Evolutionary conservation across 2,329 filamentous ascomycete genomes (phyloP).

Genomic region (Xylaria sp.): DNA sequence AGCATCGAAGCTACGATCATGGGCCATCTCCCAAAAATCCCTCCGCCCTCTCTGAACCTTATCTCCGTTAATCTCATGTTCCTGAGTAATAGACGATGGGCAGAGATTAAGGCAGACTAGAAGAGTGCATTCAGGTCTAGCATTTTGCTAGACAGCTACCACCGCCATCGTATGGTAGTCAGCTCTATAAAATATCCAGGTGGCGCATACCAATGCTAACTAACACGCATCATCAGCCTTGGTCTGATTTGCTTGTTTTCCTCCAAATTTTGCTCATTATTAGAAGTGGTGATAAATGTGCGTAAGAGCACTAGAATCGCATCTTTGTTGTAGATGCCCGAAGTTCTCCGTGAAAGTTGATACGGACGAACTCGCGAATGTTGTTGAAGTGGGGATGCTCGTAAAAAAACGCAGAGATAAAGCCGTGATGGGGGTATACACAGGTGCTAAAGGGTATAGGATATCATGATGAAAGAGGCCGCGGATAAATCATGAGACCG

Average conservation of each 20-base stretch:
- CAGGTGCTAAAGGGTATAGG: constrained; percentile 37
- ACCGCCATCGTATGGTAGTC: constrained; percentile 16
- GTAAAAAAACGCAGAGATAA: constrained; percentile 39
- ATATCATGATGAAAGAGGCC: constrained; percentile 41
- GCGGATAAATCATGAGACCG: constrained; percentile 38
- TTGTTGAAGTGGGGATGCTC: constrained; percentile 43
- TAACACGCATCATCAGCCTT: constrained; percentile 4
- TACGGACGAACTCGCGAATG: constrained; percentile 29
- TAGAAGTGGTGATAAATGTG: constrained; percentile 33
- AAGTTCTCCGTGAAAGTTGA: constrained; percentile 16
- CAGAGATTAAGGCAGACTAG: constrained; percentile 5
- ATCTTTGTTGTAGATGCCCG: constrained; percentile 25
- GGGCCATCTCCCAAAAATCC: constrained; percentile 4
- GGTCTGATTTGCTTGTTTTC: constrained; percentile 10
- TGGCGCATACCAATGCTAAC: constrained; percentile 21
- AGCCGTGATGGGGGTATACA: constrained; percentile 35
- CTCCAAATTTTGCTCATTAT: constrained; percentile 26
- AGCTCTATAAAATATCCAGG: constrained; percentile 37
- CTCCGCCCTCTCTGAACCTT: constrained; percentile 11
- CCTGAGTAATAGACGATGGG: constrained; percentile 5
- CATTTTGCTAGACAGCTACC: constrained; percentile 17
- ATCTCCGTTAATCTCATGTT: constrained; percentile 1
- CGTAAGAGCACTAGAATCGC: constrained; percentile 7
- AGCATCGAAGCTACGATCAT: constrained; percentile 17
- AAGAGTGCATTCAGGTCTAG: constrained; percentile 10